phyloP scores from a whole-genome alignment of 768 basidiomycete species.

The Boletus rex-veris region DNA sequence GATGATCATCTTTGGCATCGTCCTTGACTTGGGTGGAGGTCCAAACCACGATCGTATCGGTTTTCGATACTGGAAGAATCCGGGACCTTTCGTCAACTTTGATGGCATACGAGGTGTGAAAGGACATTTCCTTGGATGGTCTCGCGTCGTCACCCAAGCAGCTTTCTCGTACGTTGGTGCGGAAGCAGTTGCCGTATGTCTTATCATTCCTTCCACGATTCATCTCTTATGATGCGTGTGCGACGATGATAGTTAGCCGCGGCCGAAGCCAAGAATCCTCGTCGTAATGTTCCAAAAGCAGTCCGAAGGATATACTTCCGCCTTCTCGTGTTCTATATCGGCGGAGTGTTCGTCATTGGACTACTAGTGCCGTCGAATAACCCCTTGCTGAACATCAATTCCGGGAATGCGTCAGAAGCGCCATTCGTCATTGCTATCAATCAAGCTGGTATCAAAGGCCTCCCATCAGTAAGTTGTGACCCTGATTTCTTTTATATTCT shows the following conservation, averaged over 20 bases:
- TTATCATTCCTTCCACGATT: background rate
- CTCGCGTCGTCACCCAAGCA: constrained; percentile 51
- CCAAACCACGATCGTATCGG: constrained; percentile 48
- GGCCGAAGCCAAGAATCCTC: constrained; percentile 47
- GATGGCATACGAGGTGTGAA: constrained; percentile 36
- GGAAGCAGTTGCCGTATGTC: constrained; percentile 39
- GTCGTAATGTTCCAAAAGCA: constrained; percentile 34
- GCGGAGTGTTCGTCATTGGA: constrained; percentile 41
- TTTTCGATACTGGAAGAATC: constrained; percentile 45
- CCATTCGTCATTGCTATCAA: constrained; percentile 53
- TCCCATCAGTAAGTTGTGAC: constrained; percentile 38
- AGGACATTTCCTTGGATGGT: constrained; percentile 48
- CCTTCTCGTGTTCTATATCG: constrained; percentile 33
- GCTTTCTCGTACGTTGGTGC: constrained; percentile 57
- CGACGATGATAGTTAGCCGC: constrained; percentile 30
- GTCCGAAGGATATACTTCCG: constrained; percentile 41
- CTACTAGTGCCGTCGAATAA: constrained; percentile 46
- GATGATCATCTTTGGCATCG: constrained; percentile 41
- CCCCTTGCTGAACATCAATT: constrained; percentile 33
- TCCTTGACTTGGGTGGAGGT: constrained; percentile 51
- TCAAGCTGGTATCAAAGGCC: constrained; percentile 49
- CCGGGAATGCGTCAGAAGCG: constrained; percentile 39
- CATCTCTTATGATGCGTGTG: background rate
- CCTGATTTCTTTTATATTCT: background rate
- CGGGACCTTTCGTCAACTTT: constrained; percentile 52